Percentiles rank a stretch among this genome's conserved stretches.
Conservation (phyloP, 2,329 filamentous ascomycete genomes). For the Corniculantispora saksenae region DNA sequence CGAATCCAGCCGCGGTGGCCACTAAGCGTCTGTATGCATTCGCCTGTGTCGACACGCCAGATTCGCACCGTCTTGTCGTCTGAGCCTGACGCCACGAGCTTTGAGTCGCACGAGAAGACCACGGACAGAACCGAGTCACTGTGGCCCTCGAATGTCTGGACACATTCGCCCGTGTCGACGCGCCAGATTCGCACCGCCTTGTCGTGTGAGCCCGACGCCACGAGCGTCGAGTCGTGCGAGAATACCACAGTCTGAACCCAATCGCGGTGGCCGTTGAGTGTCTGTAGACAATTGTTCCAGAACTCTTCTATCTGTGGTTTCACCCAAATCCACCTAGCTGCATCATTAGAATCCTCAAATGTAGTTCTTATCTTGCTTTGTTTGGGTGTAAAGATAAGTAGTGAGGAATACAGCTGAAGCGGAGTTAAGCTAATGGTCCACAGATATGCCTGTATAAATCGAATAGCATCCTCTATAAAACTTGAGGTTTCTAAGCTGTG, state of each 20-base stretch:
- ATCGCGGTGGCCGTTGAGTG: background rate
- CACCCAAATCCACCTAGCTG: background rate
- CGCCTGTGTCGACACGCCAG: too few relatives aligned
- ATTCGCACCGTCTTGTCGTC: too few relatives aligned
- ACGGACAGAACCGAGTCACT: too few relatives aligned
- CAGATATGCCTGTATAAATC: background rate
- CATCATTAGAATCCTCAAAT: background rate
- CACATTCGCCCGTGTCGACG: background rate
- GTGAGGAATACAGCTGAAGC: constrained; percentile 6
- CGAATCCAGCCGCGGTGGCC: too few relatives aligned
- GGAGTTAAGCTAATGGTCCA: background rate
- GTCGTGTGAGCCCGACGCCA: background rate
- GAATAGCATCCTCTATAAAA: background rate
- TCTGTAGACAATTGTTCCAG: background rate
- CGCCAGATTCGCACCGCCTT: background rate
- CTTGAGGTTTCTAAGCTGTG: background rate
- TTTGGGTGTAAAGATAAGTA: constrained; percentile 6
- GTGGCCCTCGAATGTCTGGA: background rate
- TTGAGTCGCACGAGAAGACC: too few relatives aligned
- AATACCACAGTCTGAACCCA: background rate
- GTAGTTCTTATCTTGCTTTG: background rate
- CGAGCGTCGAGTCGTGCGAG: background rate
- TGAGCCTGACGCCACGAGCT: too few relatives aligned
- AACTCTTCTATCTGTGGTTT: background rate
- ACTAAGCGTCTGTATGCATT: too few relatives aligned